Base-by-base conservation (phyloP, 139 green algal species). In the Chlorella sp. region DNA sequence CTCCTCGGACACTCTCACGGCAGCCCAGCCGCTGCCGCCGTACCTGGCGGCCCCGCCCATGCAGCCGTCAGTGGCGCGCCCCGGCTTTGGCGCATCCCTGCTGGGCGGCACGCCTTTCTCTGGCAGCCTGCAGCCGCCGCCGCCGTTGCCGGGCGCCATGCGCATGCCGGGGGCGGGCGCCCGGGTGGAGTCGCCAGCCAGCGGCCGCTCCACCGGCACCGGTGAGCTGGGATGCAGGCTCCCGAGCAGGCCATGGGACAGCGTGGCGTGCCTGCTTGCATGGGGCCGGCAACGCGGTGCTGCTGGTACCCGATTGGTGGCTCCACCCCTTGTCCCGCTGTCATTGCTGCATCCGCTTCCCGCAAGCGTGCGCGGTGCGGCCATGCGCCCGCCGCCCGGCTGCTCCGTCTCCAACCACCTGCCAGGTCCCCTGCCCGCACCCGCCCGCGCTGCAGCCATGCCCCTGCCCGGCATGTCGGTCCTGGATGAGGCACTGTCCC, bases 401-500 rank as follows among this genome's bases (percentile, higher is more conserved):
- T 60, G 11, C 51, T 26, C 51, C 51, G 46, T 11, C 51, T 16
- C 51, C 51, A 60, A 11, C 14, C 51, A 60, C 11, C 51, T 24
- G 51, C n/a, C n/a, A n/a, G n/a, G n/a, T n/a, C n/a, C n/a, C n/a
- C n/a, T n/a, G n/a, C n/a, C n/a, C n/a, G n/a, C n/a, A n/a, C n/a
- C n/a, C n/a, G n/a, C n/a, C n/a, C n/a, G n/a, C n/a, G n/a, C n/a
- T 67, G 46, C 28, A 46, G 44, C 46, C 30, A 30, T 46, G 73
- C 41, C 48, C 41, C 73, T 65, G 46, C 73, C 38, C 13, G 70
- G 70, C 20, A 38, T 24, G 26, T 60, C 51, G 22, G 76, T 82
- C 40, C 78, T 92, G 51, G 83, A 91, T 28, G 73, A 89, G 56
- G 88, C 86, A 1, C 88, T 85, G 19, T 73, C 80, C 46, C 73